phyloP scores from a whole-genome alignment of 108 stramenopile species.

The Chaetoceros tenuissimus region DNA sequence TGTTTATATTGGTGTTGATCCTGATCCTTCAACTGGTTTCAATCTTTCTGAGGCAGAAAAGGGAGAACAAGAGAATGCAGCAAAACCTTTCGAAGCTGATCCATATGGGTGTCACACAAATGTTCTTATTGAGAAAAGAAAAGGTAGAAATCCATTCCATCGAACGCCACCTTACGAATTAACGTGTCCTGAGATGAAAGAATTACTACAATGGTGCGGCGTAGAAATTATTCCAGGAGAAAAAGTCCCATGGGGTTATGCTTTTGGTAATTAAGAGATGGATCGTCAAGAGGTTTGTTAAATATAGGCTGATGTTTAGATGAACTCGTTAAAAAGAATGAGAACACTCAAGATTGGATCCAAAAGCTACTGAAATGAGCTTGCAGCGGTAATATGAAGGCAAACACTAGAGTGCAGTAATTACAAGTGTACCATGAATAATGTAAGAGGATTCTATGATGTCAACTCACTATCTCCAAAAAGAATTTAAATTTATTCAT shows the following conservation, averaged over 20 bases:
- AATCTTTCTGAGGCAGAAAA: conserved; percentile 40
- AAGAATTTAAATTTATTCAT: no score
- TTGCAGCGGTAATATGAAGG: no score
- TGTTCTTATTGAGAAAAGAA: conserved; percentile 74
- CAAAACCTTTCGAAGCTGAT: conserved; percentile 79
- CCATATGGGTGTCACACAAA: conserved; percentile 87
- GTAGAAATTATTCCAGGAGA: conserved; percentile 49
- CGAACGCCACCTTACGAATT: conserved; percentile 82
- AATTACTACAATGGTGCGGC: conserved; percentile 80
- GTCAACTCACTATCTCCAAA: no score
- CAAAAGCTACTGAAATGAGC: no score
- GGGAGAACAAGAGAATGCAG: conserved; percentile 73
- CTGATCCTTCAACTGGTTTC: conserved; percentile 72
- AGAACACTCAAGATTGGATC: no score
- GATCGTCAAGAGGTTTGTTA: no score
- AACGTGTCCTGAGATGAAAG: conserved; percentile 85
- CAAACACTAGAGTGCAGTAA: no score
- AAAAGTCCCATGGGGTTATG: conserved; percentile 65
- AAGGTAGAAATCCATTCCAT: conserved; percentile 81
- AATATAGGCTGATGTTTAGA: no score
- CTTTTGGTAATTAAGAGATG: no score
- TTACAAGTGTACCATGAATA: no score
- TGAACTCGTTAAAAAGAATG: no score
- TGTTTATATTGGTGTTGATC: conserved; percentile 80
- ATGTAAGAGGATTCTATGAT: no score